These are phyloP conservation scores for Plasmodium sp. DNA, from an alignment of 169 alveolate genomes.

Conservation along the genomic window DNA sequence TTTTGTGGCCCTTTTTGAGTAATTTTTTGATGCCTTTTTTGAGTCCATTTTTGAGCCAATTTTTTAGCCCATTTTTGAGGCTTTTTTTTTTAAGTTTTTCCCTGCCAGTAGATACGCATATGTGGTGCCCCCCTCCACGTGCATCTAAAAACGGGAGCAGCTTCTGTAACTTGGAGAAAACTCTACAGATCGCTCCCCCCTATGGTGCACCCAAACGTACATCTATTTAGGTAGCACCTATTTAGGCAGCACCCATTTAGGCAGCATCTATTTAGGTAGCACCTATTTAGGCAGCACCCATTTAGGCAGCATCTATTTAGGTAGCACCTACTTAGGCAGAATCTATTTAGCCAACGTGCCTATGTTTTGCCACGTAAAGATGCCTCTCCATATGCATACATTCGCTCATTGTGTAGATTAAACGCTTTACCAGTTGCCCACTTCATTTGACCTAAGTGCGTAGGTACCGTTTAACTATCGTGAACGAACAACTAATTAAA, in stretches of 20 bases:
- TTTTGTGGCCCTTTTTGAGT: not conserved
- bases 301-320: not conserved
- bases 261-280: not conserved
- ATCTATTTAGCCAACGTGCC: not conserved
- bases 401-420: not conserved
- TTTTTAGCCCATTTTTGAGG: not conserved
- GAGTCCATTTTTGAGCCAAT: not conserved
- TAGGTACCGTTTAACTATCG: not conserved
- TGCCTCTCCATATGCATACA: not conserved
- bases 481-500: not conserved
- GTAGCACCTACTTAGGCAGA: too few relatives aligned
- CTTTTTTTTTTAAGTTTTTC: not conserved
- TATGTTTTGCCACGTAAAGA: not conserved
- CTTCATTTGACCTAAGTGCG: not conserved
- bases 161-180: not conserved
- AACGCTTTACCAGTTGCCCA: not conserved
- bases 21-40: not conserved
- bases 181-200: not conserved
- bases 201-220: not conserved
- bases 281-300: too few relatives aligned
- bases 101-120: not conserved
- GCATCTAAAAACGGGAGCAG: not conserved
- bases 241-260: too few relatives aligned
- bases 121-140: not conserved
- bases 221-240: not conserved